Evolutionary conservation across 2,329 filamentous ascomycete genomes (phyloP).

Genomic region (Alternaria tenuissima): DNA sequence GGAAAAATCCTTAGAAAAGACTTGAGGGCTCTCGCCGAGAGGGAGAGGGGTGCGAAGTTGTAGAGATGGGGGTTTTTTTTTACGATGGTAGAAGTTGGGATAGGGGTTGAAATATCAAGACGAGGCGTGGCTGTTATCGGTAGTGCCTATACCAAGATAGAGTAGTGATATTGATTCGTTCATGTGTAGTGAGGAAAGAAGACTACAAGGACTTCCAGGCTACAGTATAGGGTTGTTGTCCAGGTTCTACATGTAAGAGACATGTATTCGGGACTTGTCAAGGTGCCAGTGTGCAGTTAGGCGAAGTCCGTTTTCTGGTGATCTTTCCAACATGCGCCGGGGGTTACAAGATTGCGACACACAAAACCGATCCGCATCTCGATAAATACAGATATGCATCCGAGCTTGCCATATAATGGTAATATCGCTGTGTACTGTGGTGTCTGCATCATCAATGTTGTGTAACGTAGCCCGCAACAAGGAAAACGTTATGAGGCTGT

Average conservation of each 20-base stretch:
- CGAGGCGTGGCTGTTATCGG: neutral
- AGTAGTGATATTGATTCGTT: too few relatives aligned
- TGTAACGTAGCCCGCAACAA: neutral
- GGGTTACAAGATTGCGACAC: neutral
- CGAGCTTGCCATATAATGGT: neutral
- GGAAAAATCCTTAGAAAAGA: slow-evolving; percentile 52
- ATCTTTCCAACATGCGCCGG: neutral
- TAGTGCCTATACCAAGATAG: too few relatives aligned
- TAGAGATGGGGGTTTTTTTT: neutral
- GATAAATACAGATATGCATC: neutral
- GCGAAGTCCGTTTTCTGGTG: neutral
- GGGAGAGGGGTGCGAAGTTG: slow-evolving; percentile 26
- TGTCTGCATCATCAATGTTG: neutral
- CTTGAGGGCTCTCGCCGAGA: slow-evolving; percentile 44
- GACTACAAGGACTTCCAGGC: fast-evolving
- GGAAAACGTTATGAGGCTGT: neutral
- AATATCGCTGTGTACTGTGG: neutral
- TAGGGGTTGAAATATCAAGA: too few relatives aligned
- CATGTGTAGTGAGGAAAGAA: too few relatives aligned
- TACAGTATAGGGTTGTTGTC: neutral
- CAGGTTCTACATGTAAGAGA: neutral
- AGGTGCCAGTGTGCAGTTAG: neutral
- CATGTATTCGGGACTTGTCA: neutral
- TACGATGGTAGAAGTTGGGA: too few relatives aligned
- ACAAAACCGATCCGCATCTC: neutral